Evolutionary conservation across 2,329 filamentous ascomycete species (phyloP).

Genomic region (Cercospora sp.): DNA sequence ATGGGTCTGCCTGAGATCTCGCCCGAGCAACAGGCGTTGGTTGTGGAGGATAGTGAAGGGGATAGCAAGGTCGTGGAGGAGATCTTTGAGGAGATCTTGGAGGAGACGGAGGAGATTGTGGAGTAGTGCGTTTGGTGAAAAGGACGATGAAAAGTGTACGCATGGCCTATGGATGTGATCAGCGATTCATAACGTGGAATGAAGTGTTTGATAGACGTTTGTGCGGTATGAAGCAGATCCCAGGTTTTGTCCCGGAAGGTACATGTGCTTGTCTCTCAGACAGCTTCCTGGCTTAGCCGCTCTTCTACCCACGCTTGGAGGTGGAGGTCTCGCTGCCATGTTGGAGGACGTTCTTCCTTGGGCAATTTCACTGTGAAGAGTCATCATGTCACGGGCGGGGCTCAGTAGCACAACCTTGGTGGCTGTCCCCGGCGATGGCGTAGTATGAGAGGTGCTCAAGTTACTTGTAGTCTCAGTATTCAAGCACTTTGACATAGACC

Average conservation of each 20-base stretch:
- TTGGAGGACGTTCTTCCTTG: too few relatives aligned
- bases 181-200: conserved; percentile 6
- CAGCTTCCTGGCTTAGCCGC: too few relatives aligned
- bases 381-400: too few relatives aligned
- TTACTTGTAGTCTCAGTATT: too few relatives aligned
- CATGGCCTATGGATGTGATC: not conserved
- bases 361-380: too few relatives aligned
- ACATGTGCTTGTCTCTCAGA: too few relatives aligned
- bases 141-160: not conserved
- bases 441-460: too few relatives aligned
- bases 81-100: conserved; percentile 85
- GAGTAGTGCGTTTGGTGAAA: conserved; percentile 27
- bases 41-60: conserved; percentile 53
- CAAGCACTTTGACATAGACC: too few relatives aligned
- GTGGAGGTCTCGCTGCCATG: too few relatives aligned
- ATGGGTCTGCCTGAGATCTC: conserved; percentile 67
- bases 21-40: conserved; percentile 60
- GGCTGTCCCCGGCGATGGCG: too few relatives aligned
- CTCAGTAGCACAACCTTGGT: too few relatives aligned
- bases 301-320: too few relatives aligned
- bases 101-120: conserved; percentile 82
- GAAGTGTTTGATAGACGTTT: not conserved
- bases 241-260: not conserved
- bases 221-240: not conserved
- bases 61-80: conserved; percentile 62